phyloP scores from a whole-genome alignment of 1,284 basidiomycete species.

The Pascua sp. region DNA sequence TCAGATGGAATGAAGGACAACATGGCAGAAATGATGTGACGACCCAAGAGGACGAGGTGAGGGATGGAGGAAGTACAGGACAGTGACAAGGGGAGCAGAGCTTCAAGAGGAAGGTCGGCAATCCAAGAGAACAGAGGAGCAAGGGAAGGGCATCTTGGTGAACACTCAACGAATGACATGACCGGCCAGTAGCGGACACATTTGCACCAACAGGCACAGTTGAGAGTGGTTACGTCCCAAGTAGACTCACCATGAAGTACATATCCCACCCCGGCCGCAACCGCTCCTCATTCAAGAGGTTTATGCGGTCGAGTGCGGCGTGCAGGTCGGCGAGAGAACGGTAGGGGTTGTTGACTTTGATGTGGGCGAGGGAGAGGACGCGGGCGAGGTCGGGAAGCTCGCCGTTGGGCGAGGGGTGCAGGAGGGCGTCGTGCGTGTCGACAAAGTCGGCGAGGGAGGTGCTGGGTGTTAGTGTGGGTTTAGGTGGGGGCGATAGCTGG shows the following conservation, averaged over 20 bases:
- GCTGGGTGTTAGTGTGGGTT: neutral
- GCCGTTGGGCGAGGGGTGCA: constrained; percentile 36
- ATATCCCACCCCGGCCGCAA: constrained; percentile 86
- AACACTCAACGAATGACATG: neutral
- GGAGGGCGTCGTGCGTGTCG: constrained; percentile 59
- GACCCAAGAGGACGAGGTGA: too few species aligned
- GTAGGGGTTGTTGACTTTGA: constrained; percentile 72
- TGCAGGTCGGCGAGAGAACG: constrained; percentile 58
- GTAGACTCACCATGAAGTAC: constrained; percentile 78
- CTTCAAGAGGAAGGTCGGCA: too few species aligned
- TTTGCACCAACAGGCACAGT: too few species aligned
- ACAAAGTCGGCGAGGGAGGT: constrained; percentile 67
- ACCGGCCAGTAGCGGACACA: too few species aligned
- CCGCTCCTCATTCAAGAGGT: constrained; percentile 67
- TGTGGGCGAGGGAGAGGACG: constrained; percentile 47
- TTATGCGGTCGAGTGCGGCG: constrained; percentile 62
- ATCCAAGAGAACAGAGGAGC: too few species aligned
- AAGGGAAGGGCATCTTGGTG: too few species aligned
- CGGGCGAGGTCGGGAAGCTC: constrained; percentile 42
- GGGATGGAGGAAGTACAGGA: neutral
- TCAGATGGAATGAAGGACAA: too few species aligned
- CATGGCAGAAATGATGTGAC: too few species aligned
- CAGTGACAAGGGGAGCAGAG: too few species aligned
- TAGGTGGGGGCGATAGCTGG: too few species aligned
- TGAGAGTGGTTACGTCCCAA: too few species aligned